phyloP scores from a whole-genome alignment of 2,329 filamentous ascomycete species.

The Aspergillus glaucus region DNA sequence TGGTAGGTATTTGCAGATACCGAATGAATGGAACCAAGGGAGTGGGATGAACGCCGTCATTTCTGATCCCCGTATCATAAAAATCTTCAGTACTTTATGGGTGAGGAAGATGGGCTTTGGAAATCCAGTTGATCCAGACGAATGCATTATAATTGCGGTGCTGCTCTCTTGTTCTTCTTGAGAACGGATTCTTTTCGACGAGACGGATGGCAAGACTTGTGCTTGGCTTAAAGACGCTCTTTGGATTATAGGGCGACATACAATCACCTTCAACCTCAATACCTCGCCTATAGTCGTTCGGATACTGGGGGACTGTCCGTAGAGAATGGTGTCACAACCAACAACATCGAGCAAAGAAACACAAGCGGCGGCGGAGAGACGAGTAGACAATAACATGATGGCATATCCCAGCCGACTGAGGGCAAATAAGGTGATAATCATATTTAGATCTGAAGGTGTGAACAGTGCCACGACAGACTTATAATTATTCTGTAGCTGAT shows the following conservation, averaged over 20 bases:
- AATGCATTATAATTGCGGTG: conserved; percentile 41
- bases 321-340: conserved; percentile 29
- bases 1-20: conserved; percentile 36
- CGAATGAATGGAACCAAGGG: conserved; percentile 42
- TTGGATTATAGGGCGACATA: conserved; percentile 19
- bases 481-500: conserved; percentile 12
- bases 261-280: conserved; percentile 17
- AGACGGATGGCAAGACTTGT: conserved; percentile 11
- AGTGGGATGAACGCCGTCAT: conserved; percentile 39
- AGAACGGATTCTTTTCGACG: conserved; percentile 14
- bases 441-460: conserved; percentile 37
- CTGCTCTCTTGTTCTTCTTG: conserved; percentile 23
- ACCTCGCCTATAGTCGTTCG: conserved; percentile 25
- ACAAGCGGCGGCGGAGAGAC: conserved; percentile 36
- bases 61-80: conserved; percentile 29
- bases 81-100: conserved; percentile 35
- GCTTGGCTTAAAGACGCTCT: conserved; percentile 2
- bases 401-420: conserved; percentile 41
- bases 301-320: conserved; percentile 30
- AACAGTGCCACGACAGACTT: conserved; percentile 32
- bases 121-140: conserved; percentile 44
- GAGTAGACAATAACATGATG: conserved; percentile 39
- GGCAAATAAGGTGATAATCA: conserved; percentile 40
- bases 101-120: conserved; percentile 43
- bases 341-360: conserved; percentile 35